Evolutionary conservation across 176 grass and related monocot species (phyloP), one percentile per base, ranked within the genome.

Genomic region (Aegilops longissima): DNA sequence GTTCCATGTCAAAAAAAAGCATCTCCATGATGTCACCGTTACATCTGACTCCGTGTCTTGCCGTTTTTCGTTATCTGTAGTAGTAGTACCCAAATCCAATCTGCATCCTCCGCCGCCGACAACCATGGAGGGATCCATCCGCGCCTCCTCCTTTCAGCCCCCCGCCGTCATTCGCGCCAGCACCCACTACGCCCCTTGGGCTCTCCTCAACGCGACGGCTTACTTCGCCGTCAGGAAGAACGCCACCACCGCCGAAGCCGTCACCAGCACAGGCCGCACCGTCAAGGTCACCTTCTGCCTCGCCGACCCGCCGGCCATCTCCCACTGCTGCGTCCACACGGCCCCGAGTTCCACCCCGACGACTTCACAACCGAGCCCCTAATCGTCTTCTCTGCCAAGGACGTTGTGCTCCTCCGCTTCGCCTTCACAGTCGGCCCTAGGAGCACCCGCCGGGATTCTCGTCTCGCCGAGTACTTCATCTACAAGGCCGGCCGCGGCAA

Each of bases 251-350:
- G 44, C 73, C 70, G n/a, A 45, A 4, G 38, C 21, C 11, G 3
- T 45, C 70, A 73, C 70, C 8, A 73, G 70, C n/a, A 45, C 64
- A 6, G 64, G 64, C 64, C 27, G 27, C 64, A 66, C 6, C 86
- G 5, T 87, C 63, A 59, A 30, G 7, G 42, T 81, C 29, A 59
- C 68, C 71, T 70, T 87, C 25, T 51, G 79, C 73, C 68, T 74
- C 78, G 78, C 61, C 61, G 61, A 80, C 6, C 59, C 61, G 59
- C 59, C 78, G 13, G 78, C 61, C 56, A 25, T 80, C 61, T 80
- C 61, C 78, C 78, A 65, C 36, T 39, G 45, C 36, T 62, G 29
- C 64, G 64, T 66, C 64, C 64, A 80, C 64, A 80, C 61, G 61
- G n/a, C 61, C 77, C 58, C 12, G 58, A 61, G 31, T 27, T 80